Evolutionary conservation across 2,329 filamentous ascomycete species (phyloP).

Genomic region (Cadophora sp.): DNA sequence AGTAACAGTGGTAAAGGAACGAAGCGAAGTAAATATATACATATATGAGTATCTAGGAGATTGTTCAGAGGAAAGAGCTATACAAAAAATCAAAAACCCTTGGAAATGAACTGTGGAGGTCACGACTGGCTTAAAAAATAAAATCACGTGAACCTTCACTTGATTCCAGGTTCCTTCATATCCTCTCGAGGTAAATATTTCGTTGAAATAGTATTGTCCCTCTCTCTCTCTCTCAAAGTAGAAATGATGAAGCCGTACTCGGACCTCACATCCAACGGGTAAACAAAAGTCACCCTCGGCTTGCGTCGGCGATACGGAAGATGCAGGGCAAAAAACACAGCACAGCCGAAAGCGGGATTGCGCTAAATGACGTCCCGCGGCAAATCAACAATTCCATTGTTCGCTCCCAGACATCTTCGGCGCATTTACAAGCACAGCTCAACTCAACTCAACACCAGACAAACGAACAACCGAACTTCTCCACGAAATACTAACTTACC

Average conservation of each 20-base stretch:
- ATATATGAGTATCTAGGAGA: not conserved
- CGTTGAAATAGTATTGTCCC: no score
- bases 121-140: not conserved
- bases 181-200: no score
- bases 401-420: slow-evolving; percentile 5
- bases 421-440: slow-evolving; percentile 13
- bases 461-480: slow-evolving; percentile 2
- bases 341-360: slow-evolving; percentile 13
- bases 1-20: not conserved
- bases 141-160: slow-evolving; percentile 16
- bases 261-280: slow-evolving; percentile 5
- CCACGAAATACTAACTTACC: slow-evolving; percentile 9
- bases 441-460: no score
- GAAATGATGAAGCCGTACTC: slow-evolving; percentile 14
- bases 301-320: slow-evolving; percentile 7
- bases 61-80: not conserved
- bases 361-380: slow-evolving; percentile 30
- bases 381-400: slow-evolving; percentile 7
- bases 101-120: not conserved
- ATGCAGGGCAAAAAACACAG: not conserved
- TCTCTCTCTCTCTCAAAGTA: not conserved
- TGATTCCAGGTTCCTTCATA: not conserved
- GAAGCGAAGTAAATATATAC: no score
- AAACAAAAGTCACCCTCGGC: slow-evolving; percentile 12
- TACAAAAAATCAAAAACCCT: not conserved